Base-by-base conservation (phyloP, 1,284 basidiomycete species). In the Fomitopsis pinicola region DNA sequence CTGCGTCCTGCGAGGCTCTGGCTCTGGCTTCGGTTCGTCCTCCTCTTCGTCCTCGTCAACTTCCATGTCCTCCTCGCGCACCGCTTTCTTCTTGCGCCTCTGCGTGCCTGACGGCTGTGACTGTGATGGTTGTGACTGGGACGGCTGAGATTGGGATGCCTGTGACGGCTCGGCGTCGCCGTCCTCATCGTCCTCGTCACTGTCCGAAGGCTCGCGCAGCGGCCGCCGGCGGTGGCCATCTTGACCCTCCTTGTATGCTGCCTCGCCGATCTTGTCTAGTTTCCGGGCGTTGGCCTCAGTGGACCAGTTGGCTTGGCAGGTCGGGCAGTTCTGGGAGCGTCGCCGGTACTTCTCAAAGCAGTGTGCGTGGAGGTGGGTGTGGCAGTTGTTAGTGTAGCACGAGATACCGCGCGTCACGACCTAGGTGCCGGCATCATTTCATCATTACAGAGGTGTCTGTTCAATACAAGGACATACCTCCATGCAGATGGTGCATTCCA, bases 401-500 rank as follows among this genome's bases (percentile, higher is more conserved):
- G 81, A 79, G 28, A 86, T 73, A 9, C 92, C 92, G 58, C 83
- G 82, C 1, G 88, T 91, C 45, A 89, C 68, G 50, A 88, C 78
- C 87, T 91, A 64, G 14, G 58, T 8, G 10, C 44, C 57, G 17
- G 14, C 58, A 55, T 35, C 28, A 42, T 58, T 42, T 44, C 30
- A 46, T 19, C 38, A 33, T 3, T 5, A 7, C 12, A 14, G 45
- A 22, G 19, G 44, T 30, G 42, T 14, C 10, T 42, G 26, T 5
- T 8, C 30, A 10, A 7, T 22, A 42, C 58, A 54, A 42, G 38
- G 64, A 66, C 56, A 78, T 58, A 91, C 86, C 74, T 92, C 88
- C 65, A 83, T 75, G 77, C 94, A 96, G 57, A 88, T 82, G 2
- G 82, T 83, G 68, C 93, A 95, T 65, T 91, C 87, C 1, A 86